Conservation (phyloP, 192 early-diverging fungal species). For the Coemansia sp. region DNA sequence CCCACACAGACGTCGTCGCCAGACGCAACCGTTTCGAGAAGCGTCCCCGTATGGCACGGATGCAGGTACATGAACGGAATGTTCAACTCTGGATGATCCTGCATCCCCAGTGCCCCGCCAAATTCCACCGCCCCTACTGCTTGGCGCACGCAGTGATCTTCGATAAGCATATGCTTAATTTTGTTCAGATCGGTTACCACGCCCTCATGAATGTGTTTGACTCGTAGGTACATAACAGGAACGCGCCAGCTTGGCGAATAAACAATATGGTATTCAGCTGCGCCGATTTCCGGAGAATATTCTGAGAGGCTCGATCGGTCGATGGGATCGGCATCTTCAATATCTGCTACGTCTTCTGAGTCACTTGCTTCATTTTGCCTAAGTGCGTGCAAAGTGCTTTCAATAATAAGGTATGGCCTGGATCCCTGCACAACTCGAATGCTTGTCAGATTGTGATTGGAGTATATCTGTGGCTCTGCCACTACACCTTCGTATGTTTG, state of each 20-base stretch:
- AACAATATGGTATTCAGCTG: slow-evolving; percentile 34
- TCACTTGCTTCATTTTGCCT: slow-evolving; percentile 1
- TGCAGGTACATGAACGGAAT: slow-evolving; percentile 42
- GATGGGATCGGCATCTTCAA: slow-evolving; percentile 22
- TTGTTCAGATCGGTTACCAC: slow-evolving; percentile 15
- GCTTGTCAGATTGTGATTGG: not conserved
- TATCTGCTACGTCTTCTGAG: slow-evolving; percentile 3
- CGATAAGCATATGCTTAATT: slow-evolving; percentile 13
- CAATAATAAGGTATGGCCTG: not conserved
- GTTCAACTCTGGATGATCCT: slow-evolving; percentile 40
- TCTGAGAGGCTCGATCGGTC: not conserved
- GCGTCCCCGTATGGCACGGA: slow-evolving; percentile 47
- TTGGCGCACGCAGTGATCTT: slow-evolving; percentile 17
- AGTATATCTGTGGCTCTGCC: not conserved
- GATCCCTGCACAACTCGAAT: not conserved
- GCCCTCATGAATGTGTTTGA: not conserved
- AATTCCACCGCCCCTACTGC: slow-evolving; percentile 41
- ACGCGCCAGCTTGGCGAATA: slow-evolving; percentile 42
- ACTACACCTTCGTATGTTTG: not conserved
- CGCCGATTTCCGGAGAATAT: not conserved
- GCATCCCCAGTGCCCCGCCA: slow-evolving; percentile 49
- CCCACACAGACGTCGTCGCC: slow-evolving; percentile 5
- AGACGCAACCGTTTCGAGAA: slow-evolving; percentile 23
- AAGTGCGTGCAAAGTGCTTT: not conserved
- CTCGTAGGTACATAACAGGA: slow-evolving; percentile 36